phyloP scores from a whole-genome alignment of 1,284 basidiomycete species.

The Cerrena zonata region DNA sequence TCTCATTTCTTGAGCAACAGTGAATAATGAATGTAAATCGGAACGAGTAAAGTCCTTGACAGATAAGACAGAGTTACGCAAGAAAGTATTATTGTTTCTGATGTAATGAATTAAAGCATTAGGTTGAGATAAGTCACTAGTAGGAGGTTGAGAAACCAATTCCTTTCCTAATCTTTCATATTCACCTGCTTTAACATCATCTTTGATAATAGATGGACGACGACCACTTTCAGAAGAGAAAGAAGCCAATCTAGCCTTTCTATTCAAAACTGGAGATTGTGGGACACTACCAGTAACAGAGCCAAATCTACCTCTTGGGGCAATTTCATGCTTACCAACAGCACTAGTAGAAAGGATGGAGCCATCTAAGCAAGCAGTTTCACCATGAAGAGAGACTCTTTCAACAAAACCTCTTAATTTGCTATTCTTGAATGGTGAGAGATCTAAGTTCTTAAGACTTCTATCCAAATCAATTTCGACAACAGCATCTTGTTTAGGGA shows the following conservation, averaged over 20 bases:
- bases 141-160: conserved; percentile 9
- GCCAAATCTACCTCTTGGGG: conserved; percentile 24
- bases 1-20: conserved; percentile 94
- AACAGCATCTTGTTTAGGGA: conserved; percentile 87
- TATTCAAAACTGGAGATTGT: too few relatives aligned
- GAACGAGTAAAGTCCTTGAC: conserved; percentile 90
- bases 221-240: too few relatives aligned
- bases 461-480: conserved; percentile 81
- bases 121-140: conserved; percentile 6
- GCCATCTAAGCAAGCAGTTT: conserved; percentile 90
- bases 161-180: conserved; percentile 16
- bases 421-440: conserved; percentile 72
- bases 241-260: too few relatives aligned
- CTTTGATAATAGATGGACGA: too few relatives aligned
- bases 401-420: conserved; percentile 61
- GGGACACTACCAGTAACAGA: too few relatives aligned
- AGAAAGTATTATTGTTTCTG: conserved; percentile 74
- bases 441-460: conserved; percentile 57
- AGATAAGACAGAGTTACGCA: conserved; percentile 86
- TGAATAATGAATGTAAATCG: conserved; percentile 92
- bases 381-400: conserved; percentile 87
- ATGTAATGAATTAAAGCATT: conserved; percentile 35
- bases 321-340: conserved; percentile 46
- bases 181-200: too few relatives aligned
- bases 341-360: conserved; percentile 64